A percentile compares a stretch with the other conserved stretches of the same genome.
phyloP scores from a whole-genome alignment of 2,329 filamentous ascomycete species.

The Colletotrichum musae region DNA sequence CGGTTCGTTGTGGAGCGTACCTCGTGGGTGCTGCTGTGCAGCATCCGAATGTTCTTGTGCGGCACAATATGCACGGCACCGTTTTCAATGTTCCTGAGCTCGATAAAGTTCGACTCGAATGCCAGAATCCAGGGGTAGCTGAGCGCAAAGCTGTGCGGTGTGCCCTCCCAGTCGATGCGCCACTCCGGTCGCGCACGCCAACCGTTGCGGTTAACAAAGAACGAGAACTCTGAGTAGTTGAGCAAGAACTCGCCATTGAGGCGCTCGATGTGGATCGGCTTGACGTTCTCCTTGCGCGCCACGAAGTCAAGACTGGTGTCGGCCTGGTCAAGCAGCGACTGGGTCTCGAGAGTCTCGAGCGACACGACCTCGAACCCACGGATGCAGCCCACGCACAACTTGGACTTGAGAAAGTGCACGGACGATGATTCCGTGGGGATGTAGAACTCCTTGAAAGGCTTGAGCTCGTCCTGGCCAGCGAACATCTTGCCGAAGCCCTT shows the following conservation, averaged over 20 bases:
- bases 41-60: constrained; percentile 96
- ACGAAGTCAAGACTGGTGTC: constrained; percentile 99
- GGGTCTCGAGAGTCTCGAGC: constrained; percentile 96
- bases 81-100: constrained; percentile 95
- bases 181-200: constrained; percentile 97
- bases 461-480: constrained; percentile 93
- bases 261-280: constrained; percentile 96
- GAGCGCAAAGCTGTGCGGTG: constrained; percentile 90
- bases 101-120: constrained; percentile 97
- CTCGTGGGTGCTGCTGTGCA: constrained; percentile 97
- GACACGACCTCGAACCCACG: constrained; percentile 98
- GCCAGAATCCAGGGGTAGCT: constrained; percentile 98
- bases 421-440: constrained; percentile 98
- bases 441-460: constrained; percentile 99
- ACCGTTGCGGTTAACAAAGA: constrained; percentile 98
- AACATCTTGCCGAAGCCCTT: constrained; percentile 97
- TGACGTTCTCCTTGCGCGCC: constrained; percentile 90
- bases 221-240: constrained; percentile 98
- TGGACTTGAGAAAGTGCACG: constrained; percentile 97
- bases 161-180: constrained; percentile 98
- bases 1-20: constrained; percentile 64
- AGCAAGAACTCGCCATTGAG: constrained; percentile 97
- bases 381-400: constrained; percentile 95
- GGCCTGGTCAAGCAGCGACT: constrained; percentile 95
- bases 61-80: constrained; percentile 96